Percentiles rank a stretch among this genome's conserved stretches.
Evolutionary conservation across 2,329 filamentous ascomycete species (phyloP).

Genomic region (Gyromitra esculenta): DNA sequence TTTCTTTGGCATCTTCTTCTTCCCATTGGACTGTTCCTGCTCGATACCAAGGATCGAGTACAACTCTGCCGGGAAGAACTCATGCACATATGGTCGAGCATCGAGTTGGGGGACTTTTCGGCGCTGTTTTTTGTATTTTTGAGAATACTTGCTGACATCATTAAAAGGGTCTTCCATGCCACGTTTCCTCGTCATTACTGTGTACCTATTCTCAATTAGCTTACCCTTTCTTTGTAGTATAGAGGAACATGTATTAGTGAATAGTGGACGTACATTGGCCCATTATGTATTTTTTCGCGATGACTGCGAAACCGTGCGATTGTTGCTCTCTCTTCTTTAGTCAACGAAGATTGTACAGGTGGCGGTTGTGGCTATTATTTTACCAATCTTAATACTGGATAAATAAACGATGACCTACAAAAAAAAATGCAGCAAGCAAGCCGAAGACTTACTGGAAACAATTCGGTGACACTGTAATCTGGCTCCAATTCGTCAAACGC

Average conservation of each 20-base stretch:
- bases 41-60: conserved; percentile 56
- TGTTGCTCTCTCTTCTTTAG: conserved; percentile 53
- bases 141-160: conserved; percentile 57
- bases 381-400: conserved; percentile 30
- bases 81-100: conserved; percentile 57
- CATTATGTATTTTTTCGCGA: conserved; percentile 57
- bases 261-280: conserved; percentile 53
- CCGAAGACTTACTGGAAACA: conserved; percentile 55
- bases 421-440: not conserved
- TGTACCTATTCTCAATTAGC: conserved; percentile 46
- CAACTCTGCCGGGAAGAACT: conserved; percentile 57
- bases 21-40: conserved; percentile 51
- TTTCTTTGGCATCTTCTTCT: conserved; percentile 52
- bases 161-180: conserved; percentile 58
- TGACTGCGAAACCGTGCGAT: conserved; percentile 56
- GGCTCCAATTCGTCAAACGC: conserved; percentile 57
- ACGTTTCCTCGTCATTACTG: conserved; percentile 56
- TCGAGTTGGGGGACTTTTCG: conserved; percentile 57
- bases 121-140: conserved; percentile 56
- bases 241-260: not conserved
- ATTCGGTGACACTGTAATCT: conserved; percentile 57
- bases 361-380: conserved; percentile 52
- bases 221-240: not conserved
- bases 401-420: conserved; percentile 5
- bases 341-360: conserved; percentile 51